Percentiles rank a stretch among this genome's conserved stretches.
Evolutionary conservation across 345 rosid species (phyloP).

Genomic region (Raphanus raphanistrum): DNA sequence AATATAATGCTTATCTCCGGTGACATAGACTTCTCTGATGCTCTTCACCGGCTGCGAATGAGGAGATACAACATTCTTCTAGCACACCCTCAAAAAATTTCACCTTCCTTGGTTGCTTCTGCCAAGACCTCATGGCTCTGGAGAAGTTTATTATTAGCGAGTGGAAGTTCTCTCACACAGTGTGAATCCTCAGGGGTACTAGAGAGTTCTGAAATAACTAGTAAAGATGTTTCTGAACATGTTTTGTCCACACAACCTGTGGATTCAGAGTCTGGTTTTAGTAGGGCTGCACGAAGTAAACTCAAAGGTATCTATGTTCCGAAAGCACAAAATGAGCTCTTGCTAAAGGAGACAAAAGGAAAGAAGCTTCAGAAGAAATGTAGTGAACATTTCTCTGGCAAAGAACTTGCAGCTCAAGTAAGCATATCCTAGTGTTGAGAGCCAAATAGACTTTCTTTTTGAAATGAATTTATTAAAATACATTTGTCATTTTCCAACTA

Average conservation of each 20-base stretch:
- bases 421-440: too few species aligned
- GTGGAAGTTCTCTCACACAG: slow-evolving; percentile 49
- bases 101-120: slow-evolving; percentile 62
- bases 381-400: too few species aligned
- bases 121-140: slow-evolving; percentile 80
- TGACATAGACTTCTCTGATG: slow-evolving; percentile 84
- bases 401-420: too few species aligned
- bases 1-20: slow-evolving; percentile 82
- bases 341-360: slow-evolving; percentile 36
- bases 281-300: slow-evolving; percentile 38
- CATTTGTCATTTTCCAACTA: too few species aligned
- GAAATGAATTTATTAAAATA: too few species aligned
- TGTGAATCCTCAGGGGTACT: background rate
- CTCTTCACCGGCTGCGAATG: slow-evolving; percentile 91
- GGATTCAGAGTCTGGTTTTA: slow-evolving; percentile 30
- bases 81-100: slow-evolving; percentile 62
- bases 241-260: slow-evolving; percentile 37
- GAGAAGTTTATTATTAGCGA: slow-evolving; percentile 63
- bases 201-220: background rate
- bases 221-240: slow-evolving; percentile 24
- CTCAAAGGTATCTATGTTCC: slow-evolving; percentile 17
- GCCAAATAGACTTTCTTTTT: too few species aligned
- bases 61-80: slow-evolving; percentile 77
- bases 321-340: slow-evolving; percentile 31
- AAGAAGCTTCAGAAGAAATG: slow-evolving; percentile 35